phyloP scores from a whole-genome alignment of 2,329 filamentous ascomycete species.

The Lizonia empirigonia region DNA sequence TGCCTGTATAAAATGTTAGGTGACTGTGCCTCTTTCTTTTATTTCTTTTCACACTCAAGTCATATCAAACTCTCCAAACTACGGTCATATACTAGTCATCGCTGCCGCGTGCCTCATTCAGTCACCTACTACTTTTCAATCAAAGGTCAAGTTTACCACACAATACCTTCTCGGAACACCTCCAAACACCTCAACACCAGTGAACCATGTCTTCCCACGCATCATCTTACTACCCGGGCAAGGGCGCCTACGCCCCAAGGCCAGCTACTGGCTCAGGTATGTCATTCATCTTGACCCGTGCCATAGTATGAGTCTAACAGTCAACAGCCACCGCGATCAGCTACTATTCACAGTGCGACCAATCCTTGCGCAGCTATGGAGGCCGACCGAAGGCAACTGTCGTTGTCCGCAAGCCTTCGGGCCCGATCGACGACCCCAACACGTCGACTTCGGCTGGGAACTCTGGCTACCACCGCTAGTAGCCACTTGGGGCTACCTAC shows the following conservation, averaged over 20 bases:
- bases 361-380: constrained; percentile 6
- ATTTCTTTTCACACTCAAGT: background rate
- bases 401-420: constrained; percentile 9
- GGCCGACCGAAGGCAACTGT: background rate
- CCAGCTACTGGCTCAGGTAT: constrained; percentile 1
- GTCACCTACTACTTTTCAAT: background rate
- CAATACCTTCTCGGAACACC: background rate
- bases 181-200: background rate
- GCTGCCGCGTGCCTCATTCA: background rate
- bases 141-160: background rate
- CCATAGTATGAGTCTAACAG: constrained; percentile 1
- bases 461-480: constrained; percentile 4
- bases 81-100: background rate
- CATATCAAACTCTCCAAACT: background rate
- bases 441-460: constrained; percentile 1
- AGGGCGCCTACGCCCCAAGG: background rate
- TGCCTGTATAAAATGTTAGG: constrained; percentile 9
- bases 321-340: background rate
- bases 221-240: background rate
- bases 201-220: constrained; percentile 9
- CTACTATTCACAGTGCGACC: constrained; percentile 7
- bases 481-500: background rate
- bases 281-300: background rate
- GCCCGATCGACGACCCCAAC: constrained; percentile 3
- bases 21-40: background rate